These are phyloP conservation scores for Cylindrotheca closterium DNA, from an alignment of 108 stramenopile species.

Conservation along the genomic window DNA sequence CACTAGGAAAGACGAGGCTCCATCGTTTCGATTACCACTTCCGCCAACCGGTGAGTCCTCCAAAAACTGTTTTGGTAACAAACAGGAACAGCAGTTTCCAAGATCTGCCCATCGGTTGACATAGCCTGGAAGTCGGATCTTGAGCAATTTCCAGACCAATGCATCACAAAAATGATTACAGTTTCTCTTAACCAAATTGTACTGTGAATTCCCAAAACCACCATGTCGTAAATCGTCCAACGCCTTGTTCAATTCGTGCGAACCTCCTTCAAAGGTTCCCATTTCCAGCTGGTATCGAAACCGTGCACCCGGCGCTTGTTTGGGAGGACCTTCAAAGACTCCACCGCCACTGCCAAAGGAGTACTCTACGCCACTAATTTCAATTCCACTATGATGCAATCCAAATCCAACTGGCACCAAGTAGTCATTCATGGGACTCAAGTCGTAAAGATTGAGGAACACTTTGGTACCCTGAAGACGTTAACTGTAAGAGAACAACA, in stretches of 20 bases:
- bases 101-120: conserved; percentile 87
- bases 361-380: conserved; percentile 81
- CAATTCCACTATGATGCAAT: conserved; percentile 86
- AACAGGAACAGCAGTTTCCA: conserved; percentile 77
- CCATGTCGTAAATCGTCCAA: conserved; percentile 57
- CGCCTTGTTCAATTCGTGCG: conserved; percentile 60
- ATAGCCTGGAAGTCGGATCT: conserved; percentile 67
- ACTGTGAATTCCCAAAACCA: conserved; percentile 70
- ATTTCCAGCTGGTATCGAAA: conserved; percentile 71
- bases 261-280: conserved; percentile 78
- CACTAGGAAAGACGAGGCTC: conserved; percentile 37
- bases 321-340: conserved; percentile 72
- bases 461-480: conserved; percentile 62
- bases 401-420: conserved; percentile 78
- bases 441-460: conserved; percentile 78
- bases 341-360: conserved; percentile 79
- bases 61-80: conserved; percentile 74
- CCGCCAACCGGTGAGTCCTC: conserved; percentile 81
- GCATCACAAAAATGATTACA: conserved; percentile 96
- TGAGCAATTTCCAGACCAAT: conserved; percentile 65
- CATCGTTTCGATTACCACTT: conserved; percentile 22
- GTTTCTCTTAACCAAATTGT: conserved; percentile 78
- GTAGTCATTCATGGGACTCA: conserved; percentile 80
- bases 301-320: conserved; percentile 58
- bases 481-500: not conserved